Conservation (phyloP, 2,329 filamentous ascomycete genomes). For the Phialemoniopsis sp. region DNA sequence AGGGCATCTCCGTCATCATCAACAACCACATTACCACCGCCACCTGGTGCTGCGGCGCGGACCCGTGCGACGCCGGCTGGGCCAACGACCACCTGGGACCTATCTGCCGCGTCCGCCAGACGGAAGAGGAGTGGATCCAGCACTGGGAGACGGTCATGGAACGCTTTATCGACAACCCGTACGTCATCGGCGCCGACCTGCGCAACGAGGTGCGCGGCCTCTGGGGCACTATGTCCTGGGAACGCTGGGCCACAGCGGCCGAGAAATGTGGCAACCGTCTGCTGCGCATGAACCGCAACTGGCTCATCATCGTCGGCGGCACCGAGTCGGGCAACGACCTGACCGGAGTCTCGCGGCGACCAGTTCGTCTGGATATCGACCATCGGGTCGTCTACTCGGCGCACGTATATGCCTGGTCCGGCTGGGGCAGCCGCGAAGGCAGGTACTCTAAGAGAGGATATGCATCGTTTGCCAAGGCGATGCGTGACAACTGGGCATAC, state of each 20-base stretch:
- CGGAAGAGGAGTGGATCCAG: slow-evolving; percentile 61
- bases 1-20: slow-evolving; percentile 59
- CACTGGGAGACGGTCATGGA: slow-evolving; percentile 64
- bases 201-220: slow-evolving; percentile 66
- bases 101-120: slow-evolving; percentile 58
- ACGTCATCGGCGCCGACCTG: slow-evolving; percentile 63
- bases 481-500: slow-evolving; percentile 64
- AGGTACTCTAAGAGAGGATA: slow-evolving; percentile 59
- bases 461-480: slow-evolving; percentile 56
- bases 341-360: slow-evolving; percentile 47
- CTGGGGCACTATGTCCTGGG: slow-evolving; percentile 67
- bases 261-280: slow-evolving; percentile 60
- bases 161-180: slow-evolving; percentile 51
- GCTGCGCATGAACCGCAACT: slow-evolving; percentile 54
- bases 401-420: slow-evolving; percentile 67
- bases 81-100: slow-evolving; percentile 59
- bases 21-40: slow-evolving; percentile 70
- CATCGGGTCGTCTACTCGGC: slow-evolving; percentile 61
- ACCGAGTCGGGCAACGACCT: slow-evolving; percentile 65
- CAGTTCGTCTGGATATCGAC: slow-evolving; percentile 51
- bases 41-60: slow-evolving; percentile 65
- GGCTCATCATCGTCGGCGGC: slow-evolving; percentile 66
- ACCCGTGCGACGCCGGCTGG: slow-evolving; percentile 66
- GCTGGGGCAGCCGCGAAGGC: slow-evolving; percentile 59
- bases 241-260: slow-evolving; percentile 58